Evolutionary conservation across 1,284 basidiomycete species (phyloP).

Genomic region (Butyriboletus appendiculatus): DNA sequence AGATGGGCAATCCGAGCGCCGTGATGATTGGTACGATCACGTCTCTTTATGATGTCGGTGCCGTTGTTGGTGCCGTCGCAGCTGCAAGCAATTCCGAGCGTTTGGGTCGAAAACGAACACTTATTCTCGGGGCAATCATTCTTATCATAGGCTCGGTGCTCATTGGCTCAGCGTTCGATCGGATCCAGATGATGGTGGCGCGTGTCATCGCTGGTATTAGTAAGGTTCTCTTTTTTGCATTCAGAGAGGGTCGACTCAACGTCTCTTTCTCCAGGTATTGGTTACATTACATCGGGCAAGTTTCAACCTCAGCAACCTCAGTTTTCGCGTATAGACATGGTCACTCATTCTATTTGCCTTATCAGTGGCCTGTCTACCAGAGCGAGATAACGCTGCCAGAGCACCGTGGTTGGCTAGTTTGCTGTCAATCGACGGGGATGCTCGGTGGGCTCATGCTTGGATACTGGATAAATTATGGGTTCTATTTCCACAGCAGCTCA

Average conservation of each 20-base stretch:
- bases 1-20: slow-evolving; percentile 20
- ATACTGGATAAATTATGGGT: slow-evolving; percentile 21
- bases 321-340: background rate
- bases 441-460: slow-evolving; percentile 13
- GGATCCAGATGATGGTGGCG: slow-evolving; percentile 18
- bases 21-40: slow-evolving; percentile 24
- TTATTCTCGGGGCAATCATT: slow-evolving; percentile 11
- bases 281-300: slow-evolving; percentile 16
- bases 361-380: slow-evolving; percentile 17
- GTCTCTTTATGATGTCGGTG: slow-evolving; percentile 17
- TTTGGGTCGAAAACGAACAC: slow-evolving; percentile 14
- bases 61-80: slow-evolving; percentile 13
- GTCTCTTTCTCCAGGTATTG: slow-evolving; percentile 8
- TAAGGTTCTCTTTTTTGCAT: background rate
- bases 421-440: slow-evolving; percentile 20
- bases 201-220: slow-evolving; percentile 16
- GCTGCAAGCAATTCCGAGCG: slow-evolving; percentile 18
- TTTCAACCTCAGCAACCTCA: too few relatives aligned
- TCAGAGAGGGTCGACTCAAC: background rate
- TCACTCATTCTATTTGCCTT: background rate
- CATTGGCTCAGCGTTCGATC: slow-evolving; percentile 16
- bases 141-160: slow-evolving; percentile 15
- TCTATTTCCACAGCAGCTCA: slow-evolving; percentile 15
- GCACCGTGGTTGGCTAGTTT: slow-evolving; percentile 18
- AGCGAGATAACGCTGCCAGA: slow-evolving; percentile 16